Evolutionary conservation across 768 basidiomycete genomes (phyloP).

Genomic region (Leccinum barrowsii): DNA sequence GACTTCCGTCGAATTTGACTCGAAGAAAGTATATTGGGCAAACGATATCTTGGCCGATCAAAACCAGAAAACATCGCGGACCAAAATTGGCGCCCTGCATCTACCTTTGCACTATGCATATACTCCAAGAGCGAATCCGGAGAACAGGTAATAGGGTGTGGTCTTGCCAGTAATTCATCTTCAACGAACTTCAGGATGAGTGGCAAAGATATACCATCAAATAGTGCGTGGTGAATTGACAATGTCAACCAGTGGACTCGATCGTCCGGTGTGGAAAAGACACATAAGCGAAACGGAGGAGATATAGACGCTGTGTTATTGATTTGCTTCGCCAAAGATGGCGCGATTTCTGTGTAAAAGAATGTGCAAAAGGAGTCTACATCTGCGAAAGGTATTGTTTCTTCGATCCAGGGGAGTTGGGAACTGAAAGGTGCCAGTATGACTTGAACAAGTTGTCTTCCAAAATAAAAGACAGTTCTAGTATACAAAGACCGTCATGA

Average conservation of each 20-base stretch:
- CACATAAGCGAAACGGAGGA: slow-evolving; percentile 15
- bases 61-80: slow-evolving; percentile 16
- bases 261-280: slow-evolving; percentile 6
- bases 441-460: slow-evolving; percentile 27
- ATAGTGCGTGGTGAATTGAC: slow-evolving; percentile 34
- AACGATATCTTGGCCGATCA: slow-evolving; percentile 14
- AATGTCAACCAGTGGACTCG: slow-evolving; percentile 15
- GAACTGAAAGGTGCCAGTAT: slow-evolving; percentile 16
- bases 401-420: slow-evolving; percentile 17
- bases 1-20: slow-evolving; percentile 10
- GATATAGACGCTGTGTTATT: slow-evolving; percentile 17
- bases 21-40: slow-evolving; percentile 1
- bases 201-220: slow-evolving; percentile 32
- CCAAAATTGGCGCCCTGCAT: slow-evolving; percentile 25
- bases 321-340: slow-evolving; percentile 21
- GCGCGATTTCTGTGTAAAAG: slow-evolving; percentile 23
- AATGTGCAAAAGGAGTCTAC: slow-evolving; percentile 16
- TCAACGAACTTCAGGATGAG: slow-evolving; percentile 29
- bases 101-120: slow-evolving; percentile 13
- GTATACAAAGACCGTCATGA: background rate
- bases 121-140: slow-evolving; percentile 23
- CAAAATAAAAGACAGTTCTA: slow-evolving; percentile 34
- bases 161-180: slow-evolving; percentile 12
- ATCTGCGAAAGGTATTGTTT: slow-evolving; percentile 4
- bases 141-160: slow-evolving; percentile 8